Conservation (phyloP, 2,329 filamentous ascomycete genomes). For the Lasiodiplodia citricola region DNA sequence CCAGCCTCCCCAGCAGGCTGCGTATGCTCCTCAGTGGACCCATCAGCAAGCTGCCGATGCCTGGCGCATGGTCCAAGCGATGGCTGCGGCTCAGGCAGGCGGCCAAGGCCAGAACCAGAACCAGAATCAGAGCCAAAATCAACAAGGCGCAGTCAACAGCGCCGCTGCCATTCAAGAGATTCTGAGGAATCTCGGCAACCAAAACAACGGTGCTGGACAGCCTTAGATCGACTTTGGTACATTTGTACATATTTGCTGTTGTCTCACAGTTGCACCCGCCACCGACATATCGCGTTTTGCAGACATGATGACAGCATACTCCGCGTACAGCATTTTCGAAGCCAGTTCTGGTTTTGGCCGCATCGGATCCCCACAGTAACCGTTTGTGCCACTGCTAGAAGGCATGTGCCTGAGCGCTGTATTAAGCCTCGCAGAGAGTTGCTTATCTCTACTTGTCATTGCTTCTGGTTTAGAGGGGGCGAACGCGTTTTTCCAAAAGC, state of each 20-base stretch:
- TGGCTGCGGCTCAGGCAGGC: constrained; percentile 23
- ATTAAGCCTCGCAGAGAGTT: background rate
- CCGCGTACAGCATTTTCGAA: background rate
- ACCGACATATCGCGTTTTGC: constrained; percentile 1
- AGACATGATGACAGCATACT: constrained; percentile 4
- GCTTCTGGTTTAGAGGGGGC: background rate
- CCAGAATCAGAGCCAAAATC: background rate
- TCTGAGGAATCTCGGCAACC: constrained; percentile 14
- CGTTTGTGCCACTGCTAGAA: background rate
- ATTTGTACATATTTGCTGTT: constrained; percentile 13
- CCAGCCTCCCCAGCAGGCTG: constrained; percentile 17
- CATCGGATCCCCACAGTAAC: background rate
- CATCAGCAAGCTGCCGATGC: constrained; percentile 19
- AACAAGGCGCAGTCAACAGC: constrained; percentile 1
- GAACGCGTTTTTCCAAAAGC: background rate
- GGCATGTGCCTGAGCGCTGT: background rate
- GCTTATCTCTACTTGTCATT: background rate
- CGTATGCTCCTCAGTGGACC: constrained; percentile 8
- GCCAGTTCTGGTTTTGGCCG: background rate
- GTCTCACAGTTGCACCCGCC: background rate
- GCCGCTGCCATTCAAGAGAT: constrained; percentile 11
- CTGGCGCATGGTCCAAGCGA: constrained; percentile 20
- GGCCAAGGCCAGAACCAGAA: constrained; percentile 5
- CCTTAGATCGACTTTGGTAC: background rate
- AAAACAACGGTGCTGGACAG: constrained; percentile 10